Conservation (phyloP, 1,284 basidiomycete species). For the Agaricales sp. region DNA sequence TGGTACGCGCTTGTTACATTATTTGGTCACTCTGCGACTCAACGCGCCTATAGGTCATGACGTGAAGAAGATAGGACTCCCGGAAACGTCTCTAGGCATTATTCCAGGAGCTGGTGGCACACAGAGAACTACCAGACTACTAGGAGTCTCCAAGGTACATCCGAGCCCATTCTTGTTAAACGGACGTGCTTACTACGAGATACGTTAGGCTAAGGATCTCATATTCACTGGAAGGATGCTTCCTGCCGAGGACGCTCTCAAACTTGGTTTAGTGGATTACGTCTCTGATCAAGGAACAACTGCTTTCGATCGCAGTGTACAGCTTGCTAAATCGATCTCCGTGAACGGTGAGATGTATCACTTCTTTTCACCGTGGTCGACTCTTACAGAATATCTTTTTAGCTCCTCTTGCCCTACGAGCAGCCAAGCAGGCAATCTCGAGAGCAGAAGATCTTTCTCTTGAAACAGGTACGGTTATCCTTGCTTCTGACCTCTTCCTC, state of each 20-base stretch:
- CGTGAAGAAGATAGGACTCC: constrained; percentile 74
- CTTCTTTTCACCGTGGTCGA: background rate
- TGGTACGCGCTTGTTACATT: constrained; percentile 31
- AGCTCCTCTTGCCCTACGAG: constrained; percentile 85
- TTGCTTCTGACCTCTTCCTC: constrained; percentile 4
- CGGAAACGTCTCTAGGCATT: constrained; percentile 82
- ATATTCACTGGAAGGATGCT: constrained; percentile 61
- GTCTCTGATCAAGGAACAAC: constrained; percentile 48
- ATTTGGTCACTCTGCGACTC: background rate
- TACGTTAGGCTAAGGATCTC: constrained; percentile 81
- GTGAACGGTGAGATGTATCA: constrained; percentile 46
- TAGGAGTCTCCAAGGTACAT: constrained; percentile 51
- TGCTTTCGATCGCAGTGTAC: constrained; percentile 57
- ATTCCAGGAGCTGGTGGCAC: constrained; percentile 96
- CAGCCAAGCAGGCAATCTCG: constrained; percentile 85
- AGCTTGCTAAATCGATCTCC: constrained; percentile 55
- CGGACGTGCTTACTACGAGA: background rate
- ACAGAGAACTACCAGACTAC: constrained; percentile 72
- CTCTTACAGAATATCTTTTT: constrained; percentile 2
- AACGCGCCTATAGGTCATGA: constrained; percentile 26
- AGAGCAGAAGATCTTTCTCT: constrained; percentile 69
- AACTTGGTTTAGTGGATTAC: constrained; percentile 73
- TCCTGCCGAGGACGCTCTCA: constrained; percentile 54
- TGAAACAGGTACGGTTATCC: constrained; percentile 45
- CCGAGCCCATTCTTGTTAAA: too few species aligned